Conservation (phyloP, 176 grass and related monocot species). For the Carex pumila region DNA sequence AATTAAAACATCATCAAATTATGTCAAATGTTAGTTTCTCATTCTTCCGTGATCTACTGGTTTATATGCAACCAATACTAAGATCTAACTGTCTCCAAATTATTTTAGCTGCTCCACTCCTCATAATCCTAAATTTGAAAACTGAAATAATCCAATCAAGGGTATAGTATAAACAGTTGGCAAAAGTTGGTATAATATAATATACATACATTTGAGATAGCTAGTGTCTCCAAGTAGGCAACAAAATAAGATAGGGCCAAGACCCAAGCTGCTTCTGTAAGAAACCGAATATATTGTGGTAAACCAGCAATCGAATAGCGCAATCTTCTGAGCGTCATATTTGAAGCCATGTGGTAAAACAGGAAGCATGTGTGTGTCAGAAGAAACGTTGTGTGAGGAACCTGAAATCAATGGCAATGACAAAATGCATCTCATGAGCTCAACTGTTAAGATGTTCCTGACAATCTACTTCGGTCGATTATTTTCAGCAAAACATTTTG, state of each 20-base stretch:
- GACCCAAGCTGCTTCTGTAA: constrained; percentile 65
- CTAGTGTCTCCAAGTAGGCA: constrained; percentile 86
- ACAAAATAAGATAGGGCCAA: constrained; percentile 85
- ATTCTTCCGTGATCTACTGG: background rate
- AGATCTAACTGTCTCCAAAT: background rate
- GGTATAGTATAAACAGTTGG: background rate
- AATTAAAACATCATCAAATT: background rate
- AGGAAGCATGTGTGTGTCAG: constrained; percentile 83
- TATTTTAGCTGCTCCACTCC: background rate
- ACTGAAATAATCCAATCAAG: background rate
- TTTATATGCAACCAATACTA: background rate
- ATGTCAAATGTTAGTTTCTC: background rate
- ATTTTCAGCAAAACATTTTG: background rate
- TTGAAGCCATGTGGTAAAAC: constrained; percentile 87
- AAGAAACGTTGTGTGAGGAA: constrained; percentile 81
- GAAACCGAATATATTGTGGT: constrained; percentile 54
- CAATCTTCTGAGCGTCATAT: constrained; percentile 82
- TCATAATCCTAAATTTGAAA: background rate
- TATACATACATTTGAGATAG: constrained; percentile 88
- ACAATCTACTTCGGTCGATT: background rate
- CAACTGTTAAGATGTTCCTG: background rate
- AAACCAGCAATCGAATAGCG: constrained; percentile 43
- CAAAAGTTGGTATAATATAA: background rate
- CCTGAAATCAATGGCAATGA: constrained; percentile 49
- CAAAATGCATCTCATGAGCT: background rate